Evolutionary conservation across 352 stramenopile genomes (phyloP).

Genomic region (Pythium volutum): DNA sequence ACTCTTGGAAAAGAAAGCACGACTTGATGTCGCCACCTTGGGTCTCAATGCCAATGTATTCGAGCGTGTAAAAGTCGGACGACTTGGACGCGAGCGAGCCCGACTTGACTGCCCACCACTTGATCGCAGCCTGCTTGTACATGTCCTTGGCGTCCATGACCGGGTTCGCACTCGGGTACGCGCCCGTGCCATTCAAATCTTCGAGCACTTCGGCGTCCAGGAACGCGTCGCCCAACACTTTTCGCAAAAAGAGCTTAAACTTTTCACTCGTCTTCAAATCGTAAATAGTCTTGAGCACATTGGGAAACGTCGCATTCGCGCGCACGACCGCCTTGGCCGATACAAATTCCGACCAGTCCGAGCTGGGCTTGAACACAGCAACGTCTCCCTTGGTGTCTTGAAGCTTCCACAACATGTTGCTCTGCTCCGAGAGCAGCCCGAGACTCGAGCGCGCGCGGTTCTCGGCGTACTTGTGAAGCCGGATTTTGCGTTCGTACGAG

Average conservation of each 20-base stretch:
- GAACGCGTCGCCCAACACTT: constrained; percentile 77
- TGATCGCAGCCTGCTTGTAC: constrained; percentile 87
- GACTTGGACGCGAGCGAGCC: constrained; percentile 74
- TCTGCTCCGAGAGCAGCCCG: constrained; percentile 63
- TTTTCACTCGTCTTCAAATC: constrained; percentile 82
- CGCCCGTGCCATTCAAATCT: constrained; percentile 72
- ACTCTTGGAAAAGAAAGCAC: constrained; percentile 86
- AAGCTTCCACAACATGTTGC: constrained; percentile 79
- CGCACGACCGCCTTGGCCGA: constrained; percentile 79
- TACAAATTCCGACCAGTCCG: constrained; percentile 85
- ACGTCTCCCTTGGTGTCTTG: constrained; percentile 80
- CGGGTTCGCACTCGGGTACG: constrained; percentile 74
- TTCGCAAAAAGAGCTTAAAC: constrained; percentile 83
- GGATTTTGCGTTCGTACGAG: constrained; percentile 83
- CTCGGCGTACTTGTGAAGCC: constrained; percentile 81
- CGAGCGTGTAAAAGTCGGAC: constrained; percentile 83
- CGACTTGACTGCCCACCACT: constrained; percentile 89
- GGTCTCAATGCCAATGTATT: constrained; percentile 86
- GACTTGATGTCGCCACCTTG: constrained; percentile 71
- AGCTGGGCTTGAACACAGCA: constrained; percentile 79
- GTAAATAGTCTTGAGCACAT: constrained; percentile 84
- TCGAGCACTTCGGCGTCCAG: constrained; percentile 84
- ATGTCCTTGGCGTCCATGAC: constrained; percentile 62
- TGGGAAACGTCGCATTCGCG: constrained; percentile 71
- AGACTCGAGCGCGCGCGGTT: constrained; percentile 81